phyloP scores from a whole-genome alignment of 2,329 filamentous ascomycete species.

The Claviceps lovelessii region DNA sequence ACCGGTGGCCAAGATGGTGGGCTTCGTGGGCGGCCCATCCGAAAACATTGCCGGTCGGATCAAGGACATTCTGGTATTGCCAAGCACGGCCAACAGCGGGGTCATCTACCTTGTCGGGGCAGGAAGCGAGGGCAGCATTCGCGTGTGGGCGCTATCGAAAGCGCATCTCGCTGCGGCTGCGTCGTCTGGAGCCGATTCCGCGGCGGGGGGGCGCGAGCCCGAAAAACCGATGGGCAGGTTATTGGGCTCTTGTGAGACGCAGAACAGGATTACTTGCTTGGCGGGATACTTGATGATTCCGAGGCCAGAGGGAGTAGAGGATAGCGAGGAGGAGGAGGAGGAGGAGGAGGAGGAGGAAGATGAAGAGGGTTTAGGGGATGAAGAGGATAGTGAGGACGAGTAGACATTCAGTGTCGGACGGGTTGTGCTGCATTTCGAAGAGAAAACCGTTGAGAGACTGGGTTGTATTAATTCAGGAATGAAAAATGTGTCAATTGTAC shows the following conservation, averaged over 20 bases:
- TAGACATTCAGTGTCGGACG: neutral
- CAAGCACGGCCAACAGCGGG: slow-evolving; percentile 22
- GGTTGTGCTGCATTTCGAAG: neutral
- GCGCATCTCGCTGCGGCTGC: slow-evolving; percentile 24
- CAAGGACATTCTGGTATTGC: slow-evolving; percentile 72
- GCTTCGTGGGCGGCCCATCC: slow-evolving; percentile 63
- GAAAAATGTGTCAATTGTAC: neutral
- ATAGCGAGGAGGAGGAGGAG: slow-evolving; percentile 38
- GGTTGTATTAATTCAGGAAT: neutral
- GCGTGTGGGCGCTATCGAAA: slow-evolving; percentile 54
- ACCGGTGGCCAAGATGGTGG: slow-evolving; percentile 50
- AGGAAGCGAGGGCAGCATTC: slow-evolving; percentile 74
- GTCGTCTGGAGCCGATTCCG: slow-evolving; percentile 12
- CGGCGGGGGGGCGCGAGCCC: neutral
- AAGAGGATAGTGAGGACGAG: slow-evolving; percentile 7
- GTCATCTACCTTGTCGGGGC: slow-evolving; percentile 51
- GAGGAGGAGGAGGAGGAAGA: slow-evolving; percentile 25
- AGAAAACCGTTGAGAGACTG: neutral
- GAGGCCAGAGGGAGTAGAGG: slow-evolving; percentile 44
- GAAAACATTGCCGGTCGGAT: slow-evolving; percentile 56
- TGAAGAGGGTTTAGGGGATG: slow-evolving; percentile 12
- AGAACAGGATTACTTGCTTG: slow-evolving; percentile 79
- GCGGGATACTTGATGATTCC: slow-evolving; percentile 74
- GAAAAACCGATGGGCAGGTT: slow-evolving; percentile 43
- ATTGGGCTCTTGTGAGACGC: slow-evolving; percentile 68